phyloP scores from a whole-genome alignment of 352 stramenopile species.

The Pythium phragmitis region DNA sequence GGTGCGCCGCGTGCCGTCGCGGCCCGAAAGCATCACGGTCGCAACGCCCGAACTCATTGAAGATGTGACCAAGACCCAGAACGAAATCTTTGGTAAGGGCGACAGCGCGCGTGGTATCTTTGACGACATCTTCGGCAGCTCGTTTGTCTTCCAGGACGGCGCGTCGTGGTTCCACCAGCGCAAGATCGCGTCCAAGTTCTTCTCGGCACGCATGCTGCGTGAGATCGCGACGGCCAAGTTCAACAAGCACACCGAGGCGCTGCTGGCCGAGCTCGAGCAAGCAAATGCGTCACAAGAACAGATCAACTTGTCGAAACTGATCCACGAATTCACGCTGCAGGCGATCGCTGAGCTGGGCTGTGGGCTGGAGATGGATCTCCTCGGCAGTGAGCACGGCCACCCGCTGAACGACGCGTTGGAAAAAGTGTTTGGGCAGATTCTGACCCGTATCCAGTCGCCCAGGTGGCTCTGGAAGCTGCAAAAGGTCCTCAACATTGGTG shows the following conservation, averaged over 20 bases:
- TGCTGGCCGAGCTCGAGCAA: constrained; percentile 1
- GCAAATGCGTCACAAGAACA: background rate
- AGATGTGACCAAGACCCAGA: constrained; percentile 26
- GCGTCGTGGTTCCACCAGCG: constrained; percentile 23
- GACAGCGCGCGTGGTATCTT: constrained; percentile 8
- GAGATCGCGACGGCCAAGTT: constrained; percentile 14
- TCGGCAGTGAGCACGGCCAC: constrained; percentile 13
- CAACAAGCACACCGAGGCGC: constrained; percentile 15
- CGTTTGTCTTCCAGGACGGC: constrained; percentile 26
- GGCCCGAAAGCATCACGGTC: constrained; percentile 15
- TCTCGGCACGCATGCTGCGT: constrained; percentile 18
- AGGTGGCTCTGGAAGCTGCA: constrained; percentile 25
- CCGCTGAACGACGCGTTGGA: constrained; percentile 12
- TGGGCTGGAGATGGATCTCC: constrained; percentile 21
- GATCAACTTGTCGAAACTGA: constrained; percentile 20
- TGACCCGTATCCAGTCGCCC: constrained; percentile 12
- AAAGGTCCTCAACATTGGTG: constrained; percentile 17
- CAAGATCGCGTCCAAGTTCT: constrained; percentile 23
- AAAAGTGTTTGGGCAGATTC: constrained; percentile 4
- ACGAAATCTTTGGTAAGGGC: constrained; percentile 21
- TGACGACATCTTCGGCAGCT: constrained; percentile 20
- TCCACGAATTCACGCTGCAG: constrained; percentile 29
- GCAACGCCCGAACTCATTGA: constrained; percentile 20
- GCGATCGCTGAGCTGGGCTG: constrained; percentile 31
- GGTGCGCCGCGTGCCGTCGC: background rate